phyloP scores from a whole-genome alignment of 1,139 yeast genomes.

The Hyphopichia burtonii region DNA sequence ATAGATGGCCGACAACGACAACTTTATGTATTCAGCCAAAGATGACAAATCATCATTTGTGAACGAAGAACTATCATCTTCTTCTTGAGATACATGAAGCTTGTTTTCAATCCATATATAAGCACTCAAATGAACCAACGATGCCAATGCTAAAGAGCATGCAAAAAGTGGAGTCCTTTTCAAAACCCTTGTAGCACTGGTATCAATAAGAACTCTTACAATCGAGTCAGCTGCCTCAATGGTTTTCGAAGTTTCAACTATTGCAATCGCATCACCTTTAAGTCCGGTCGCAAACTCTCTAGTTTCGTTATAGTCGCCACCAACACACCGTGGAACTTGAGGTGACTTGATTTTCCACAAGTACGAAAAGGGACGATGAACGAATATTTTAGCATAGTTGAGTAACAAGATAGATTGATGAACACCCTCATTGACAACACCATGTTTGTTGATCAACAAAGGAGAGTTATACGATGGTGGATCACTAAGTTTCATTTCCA shows the following conservation, averaged over 20 bases:
- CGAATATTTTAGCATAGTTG: slow-evolving; percentile 50
- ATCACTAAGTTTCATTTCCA: slow-evolving; percentile 46
- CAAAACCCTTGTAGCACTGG: slow-evolving; percentile 38
- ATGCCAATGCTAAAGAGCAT: slow-evolving; percentile 50
- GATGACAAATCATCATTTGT: slow-evolving; percentile 34
- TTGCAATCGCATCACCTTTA: slow-evolving; percentile 35
- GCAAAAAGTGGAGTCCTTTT: slow-evolving; percentile 50
- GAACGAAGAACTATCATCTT: slow-evolving; percentile 6
- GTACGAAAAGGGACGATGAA: slow-evolving; percentile 50
- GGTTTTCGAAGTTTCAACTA: slow-evolving; percentile 50
- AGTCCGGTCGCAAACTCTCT: slow-evolving; percentile 9
- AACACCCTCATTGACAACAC: slow-evolving; percentile 49
- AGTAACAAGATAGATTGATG: slow-evolving; percentile 46
- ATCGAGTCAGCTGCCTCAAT: slow-evolving; percentile 51
- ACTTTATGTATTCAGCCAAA: slow-evolving; percentile 46
- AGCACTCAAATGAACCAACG: slow-evolving; percentile 49
- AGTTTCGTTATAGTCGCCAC: slow-evolving; percentile 12
- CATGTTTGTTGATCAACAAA: slow-evolving; percentile 35
- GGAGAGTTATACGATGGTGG: slow-evolving; percentile 44
- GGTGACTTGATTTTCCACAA: slow-evolving; percentile 49
- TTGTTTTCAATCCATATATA: slow-evolving; percentile 46
- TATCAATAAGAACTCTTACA: slow-evolving; percentile 44
- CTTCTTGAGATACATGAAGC: slow-evolving; percentile 9
- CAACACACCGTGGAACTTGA: slow-evolving; percentile 38
- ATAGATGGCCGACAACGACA: slow-evolving; percentile 45